Conservation (phyloP, 108 stramenopile species). For the Nitzschia putrida region DNA sequence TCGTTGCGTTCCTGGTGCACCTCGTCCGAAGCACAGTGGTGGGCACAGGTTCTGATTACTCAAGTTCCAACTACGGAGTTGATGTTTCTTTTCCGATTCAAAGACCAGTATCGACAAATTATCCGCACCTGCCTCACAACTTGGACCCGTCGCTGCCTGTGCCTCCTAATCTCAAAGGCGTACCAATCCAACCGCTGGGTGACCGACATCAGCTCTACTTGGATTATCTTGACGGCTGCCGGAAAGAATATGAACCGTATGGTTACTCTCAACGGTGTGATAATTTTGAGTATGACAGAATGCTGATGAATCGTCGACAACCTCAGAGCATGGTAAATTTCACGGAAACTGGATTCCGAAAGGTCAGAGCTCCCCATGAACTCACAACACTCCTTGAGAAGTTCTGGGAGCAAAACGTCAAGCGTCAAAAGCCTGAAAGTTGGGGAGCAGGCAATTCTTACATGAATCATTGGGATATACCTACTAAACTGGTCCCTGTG, state of each 20-base stretch:
- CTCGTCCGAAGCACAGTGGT: too few relatives aligned
- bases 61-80: slow-evolving; percentile 36
- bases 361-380: slow-evolving; percentile 53
- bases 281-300: slow-evolving; percentile 54
- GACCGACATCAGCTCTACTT: slow-evolving; percentile 46
- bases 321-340: slow-evolving; percentile 82
- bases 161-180: slow-evolving; percentile 1
- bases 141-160: neutral
- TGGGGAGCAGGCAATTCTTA: slow-evolving; percentile 52
- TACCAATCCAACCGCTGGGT: slow-evolving; percentile 53
- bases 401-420: slow-evolving; percentile 64
- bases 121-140: slow-evolving; percentile 26
- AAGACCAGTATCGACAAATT: slow-evolving; percentile 45
- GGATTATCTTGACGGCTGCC: slow-evolving; percentile 42
- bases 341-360: slow-evolving; percentile 70
- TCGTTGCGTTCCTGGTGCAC: too few relatives aligned
- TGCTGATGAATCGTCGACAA: slow-evolving; percentile 62
- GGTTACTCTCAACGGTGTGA: slow-evolving; percentile 32
- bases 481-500: slow-evolving; percentile 34
- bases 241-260: slow-evolving; percentile 17
- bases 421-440: slow-evolving; percentile 30
- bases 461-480: slow-evolving; percentile 66
- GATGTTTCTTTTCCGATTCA: slow-evolving; percentile 62
- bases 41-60: too few relatives aligned
- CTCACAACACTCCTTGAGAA: slow-evolving; percentile 48